Percentiles rank a stretch among this genome's conserved stretches.
Evolutionary conservation across 2,329 filamentous ascomycete species (phyloP).

Genomic region (Plenodomus biglobosus): DNA sequence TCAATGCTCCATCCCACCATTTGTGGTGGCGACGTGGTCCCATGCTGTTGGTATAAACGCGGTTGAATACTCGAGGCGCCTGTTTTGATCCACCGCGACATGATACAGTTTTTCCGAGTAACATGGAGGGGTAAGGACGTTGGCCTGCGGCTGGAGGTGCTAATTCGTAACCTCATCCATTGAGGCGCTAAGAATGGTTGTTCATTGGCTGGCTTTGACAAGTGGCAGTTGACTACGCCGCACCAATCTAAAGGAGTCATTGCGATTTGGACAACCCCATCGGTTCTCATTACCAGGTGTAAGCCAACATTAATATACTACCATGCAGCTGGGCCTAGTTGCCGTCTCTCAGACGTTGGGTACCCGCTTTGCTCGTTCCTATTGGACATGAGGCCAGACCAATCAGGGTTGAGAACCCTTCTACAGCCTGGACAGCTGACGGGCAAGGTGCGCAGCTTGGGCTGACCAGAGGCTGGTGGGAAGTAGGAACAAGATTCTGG

Average conservation of each 20-base stretch:
- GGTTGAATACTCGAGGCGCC: slow-evolving; percentile 17
- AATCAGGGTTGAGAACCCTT: slow-evolving; percentile 9
- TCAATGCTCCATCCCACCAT: slow-evolving; percentile 7
- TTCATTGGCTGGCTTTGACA: slow-evolving; percentile 15
- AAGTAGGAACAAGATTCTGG: background rate
- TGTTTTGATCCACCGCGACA: slow-evolving; percentile 17
- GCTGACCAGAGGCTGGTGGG: background rate
- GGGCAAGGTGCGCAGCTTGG: slow-evolving; percentile 7
- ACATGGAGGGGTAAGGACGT: slow-evolving; percentile 12
- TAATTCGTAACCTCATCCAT: slow-evolving; percentile 12
- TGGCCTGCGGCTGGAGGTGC: slow-evolving; percentile 7
- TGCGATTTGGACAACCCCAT: slow-evolving; percentile 11
- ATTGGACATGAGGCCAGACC: slow-evolving; percentile 9
- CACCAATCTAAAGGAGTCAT: slow-evolving; percentile 20
- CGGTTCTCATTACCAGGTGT: slow-evolving; percentile 7
- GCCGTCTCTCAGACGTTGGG: background rate
- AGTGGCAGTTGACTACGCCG: slow-evolving; percentile 14
- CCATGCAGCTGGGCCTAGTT: slow-evolving; percentile 9
- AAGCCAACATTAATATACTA: slow-evolving; percentile 9
- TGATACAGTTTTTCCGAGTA: slow-evolving; percentile 18
- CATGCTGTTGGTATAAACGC: slow-evolving; percentile 19
- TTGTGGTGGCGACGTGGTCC: slow-evolving; percentile 19
- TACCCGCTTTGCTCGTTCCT: slow-evolving; percentile 1
- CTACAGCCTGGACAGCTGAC: background rate
- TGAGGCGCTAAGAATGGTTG: slow-evolving; percentile 16